phyloP scores from a whole-genome alignment of 106 monocot species.

The Dioscorea alata region DNA sequence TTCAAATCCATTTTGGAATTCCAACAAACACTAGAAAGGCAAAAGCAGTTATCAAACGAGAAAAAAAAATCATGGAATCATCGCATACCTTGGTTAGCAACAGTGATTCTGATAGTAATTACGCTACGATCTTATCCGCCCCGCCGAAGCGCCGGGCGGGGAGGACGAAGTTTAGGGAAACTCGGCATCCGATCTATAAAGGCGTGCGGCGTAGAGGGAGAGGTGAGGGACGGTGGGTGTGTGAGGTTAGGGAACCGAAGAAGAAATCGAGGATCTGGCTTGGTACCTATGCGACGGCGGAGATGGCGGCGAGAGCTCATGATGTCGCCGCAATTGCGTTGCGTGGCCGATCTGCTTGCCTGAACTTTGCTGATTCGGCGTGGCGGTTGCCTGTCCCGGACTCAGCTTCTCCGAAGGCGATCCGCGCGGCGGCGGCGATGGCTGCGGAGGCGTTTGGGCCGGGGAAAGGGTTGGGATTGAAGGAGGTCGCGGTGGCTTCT shows the following conservation, averaged over 20 bases:
- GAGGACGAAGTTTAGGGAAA: slow-evolving; percentile 42
- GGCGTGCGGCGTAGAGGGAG: slow-evolving; percentile 30
- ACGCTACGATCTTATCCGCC: slow-evolving; percentile 14
- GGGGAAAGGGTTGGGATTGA: not conserved
- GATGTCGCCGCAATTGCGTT: slow-evolving; percentile 59
- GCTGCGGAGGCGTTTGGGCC: slow-evolving; percentile 24
- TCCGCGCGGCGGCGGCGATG: slow-evolving; percentile 30
- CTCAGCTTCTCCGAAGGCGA: slow-evolving; percentile 14
- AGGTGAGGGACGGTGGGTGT: slow-evolving; percentile 55
- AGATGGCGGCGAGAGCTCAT: slow-evolving; percentile 49
- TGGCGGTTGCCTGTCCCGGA: slow-evolving; percentile 19
- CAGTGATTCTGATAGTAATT: not conserved
- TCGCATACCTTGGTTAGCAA: no score
- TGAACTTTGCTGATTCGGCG: slow-evolving; percentile 58
- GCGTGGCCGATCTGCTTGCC: slow-evolving; percentile 25
- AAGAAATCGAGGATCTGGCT: slow-evolving; percentile 45
- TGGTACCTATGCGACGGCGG: slow-evolving; percentile 43
- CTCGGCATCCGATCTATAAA: slow-evolving; percentile 37
- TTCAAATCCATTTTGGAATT: no score
- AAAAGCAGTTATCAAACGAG: no score
- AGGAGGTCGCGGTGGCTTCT: no score
- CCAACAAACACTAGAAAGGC: no score
- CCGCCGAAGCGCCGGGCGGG: slow-evolving; percentile 27
- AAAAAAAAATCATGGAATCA: no score
- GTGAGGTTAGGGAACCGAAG: slow-evolving; percentile 48